Percentiles rank a stretch among this genome's conserved stretches.
These are phyloP conservation scores for Gremmenia infestans DNA, from an alignment of 2,329 filamentous ascomycete genomes.

Conservation along the genomic window DNA sequence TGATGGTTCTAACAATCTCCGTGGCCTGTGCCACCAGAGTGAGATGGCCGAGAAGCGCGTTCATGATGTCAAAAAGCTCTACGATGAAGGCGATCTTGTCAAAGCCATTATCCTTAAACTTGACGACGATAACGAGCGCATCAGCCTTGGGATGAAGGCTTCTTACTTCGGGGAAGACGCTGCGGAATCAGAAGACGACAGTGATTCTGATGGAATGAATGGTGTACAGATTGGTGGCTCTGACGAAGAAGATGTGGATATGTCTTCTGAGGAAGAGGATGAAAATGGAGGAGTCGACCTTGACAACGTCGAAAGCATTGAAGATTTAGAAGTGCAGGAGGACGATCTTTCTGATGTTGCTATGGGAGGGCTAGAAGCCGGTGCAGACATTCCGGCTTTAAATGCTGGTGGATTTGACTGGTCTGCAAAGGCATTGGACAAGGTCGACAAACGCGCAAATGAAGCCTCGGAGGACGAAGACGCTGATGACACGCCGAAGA, in stretches of 20 bases:
- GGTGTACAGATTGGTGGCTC: constrained; percentile 35
- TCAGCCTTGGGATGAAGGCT: constrained; percentile 89
- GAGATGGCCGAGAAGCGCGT: constrained; percentile 85
- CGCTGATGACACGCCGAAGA: constrained; percentile 45
- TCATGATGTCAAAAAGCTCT: constrained; percentile 81
- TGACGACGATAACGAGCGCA: constrained; percentile 66
- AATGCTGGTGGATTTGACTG: constrained; percentile 81
- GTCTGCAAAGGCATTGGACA: constrained; percentile 65
- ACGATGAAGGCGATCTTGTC: constrained; percentile 85
- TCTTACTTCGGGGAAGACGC: constrained; percentile 72
- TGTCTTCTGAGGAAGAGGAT: constrained; percentile 26
- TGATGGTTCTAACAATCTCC: constrained; percentile 81
- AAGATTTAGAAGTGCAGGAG: constrained; percentile 30
- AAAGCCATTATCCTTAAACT: constrained; percentile 85
- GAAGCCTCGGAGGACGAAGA: constrained; percentile 43
- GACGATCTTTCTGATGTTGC: constrained; percentile 23
- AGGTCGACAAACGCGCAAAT: constrained; percentile 35
- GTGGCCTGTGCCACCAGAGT: constrained; percentile 85
- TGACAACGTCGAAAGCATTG: constrained; percentile 38
- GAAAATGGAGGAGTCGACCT: constrained; percentile 32
- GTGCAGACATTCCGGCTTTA: constrained; percentile 46
- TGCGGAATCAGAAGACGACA: constrained; percentile 44
- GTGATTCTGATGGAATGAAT: constrained; percentile 40
- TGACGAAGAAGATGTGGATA: constrained; percentile 34
- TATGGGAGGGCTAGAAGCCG: constrained; percentile 31